Evolutionary conservation across 345 rosid species (phyloP).

Genomic region (Sonneratia alba): DNA sequence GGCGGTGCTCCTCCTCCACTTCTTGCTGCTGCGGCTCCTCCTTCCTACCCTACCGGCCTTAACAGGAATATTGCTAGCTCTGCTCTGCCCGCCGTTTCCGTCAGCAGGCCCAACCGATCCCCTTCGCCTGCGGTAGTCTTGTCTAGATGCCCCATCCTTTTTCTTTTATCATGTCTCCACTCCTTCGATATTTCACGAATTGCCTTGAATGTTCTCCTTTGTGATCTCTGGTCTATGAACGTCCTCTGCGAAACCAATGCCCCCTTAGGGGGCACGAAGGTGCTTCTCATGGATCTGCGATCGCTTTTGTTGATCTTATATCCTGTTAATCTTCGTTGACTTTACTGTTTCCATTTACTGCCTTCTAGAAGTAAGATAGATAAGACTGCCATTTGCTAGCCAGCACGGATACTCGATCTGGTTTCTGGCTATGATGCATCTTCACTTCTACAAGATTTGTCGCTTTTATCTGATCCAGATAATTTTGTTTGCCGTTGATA

Average conservation of each 20-base stretch:
- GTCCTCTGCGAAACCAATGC: too few relatives aligned
- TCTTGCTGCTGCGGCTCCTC: constrained; percentile 21
- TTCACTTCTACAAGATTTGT: too few relatives aligned
- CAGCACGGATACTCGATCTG: too few relatives aligned
- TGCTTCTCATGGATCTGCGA: neutral
- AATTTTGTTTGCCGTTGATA: too few relatives aligned
- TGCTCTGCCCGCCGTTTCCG: constrained; percentile 23
- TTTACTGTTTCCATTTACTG: neutral
- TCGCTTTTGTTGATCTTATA: neutral
- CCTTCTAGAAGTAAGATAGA: neutral
- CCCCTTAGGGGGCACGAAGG: too few relatives aligned
- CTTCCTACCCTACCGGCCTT: constrained; percentile 7
- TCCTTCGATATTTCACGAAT: neutral
- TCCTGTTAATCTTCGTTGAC: neutral
- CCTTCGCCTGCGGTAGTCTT: constrained; percentile 71
- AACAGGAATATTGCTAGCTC: constrained; percentile 18
- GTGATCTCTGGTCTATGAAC: too few relatives aligned
- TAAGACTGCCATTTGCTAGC: too few relatives aligned
- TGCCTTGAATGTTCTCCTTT: neutral
- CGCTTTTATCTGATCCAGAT: too few relatives aligned
- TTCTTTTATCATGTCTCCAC: neutral
- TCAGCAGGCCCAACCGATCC: constrained; percentile 54
- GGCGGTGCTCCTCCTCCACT: constrained; percentile 39
- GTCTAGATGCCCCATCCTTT: too few relatives aligned
- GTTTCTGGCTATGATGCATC: too few relatives aligned